phyloP scores from a whole-genome alignment of 805 yeast species.

The Ogataea minuta region DNA sequence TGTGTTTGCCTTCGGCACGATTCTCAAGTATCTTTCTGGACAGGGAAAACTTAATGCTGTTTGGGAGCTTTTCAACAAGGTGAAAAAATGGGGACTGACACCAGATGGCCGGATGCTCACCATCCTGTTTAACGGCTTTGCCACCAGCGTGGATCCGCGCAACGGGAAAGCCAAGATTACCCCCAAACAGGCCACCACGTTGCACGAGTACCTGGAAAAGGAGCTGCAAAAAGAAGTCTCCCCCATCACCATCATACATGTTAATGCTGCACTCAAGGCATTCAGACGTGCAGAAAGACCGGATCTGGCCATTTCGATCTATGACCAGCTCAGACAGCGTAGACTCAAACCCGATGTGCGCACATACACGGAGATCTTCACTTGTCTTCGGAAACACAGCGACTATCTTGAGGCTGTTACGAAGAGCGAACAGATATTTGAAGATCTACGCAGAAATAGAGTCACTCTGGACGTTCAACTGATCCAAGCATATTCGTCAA shows the following conservation, averaged over 20 bases:
- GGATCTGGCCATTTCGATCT: constrained; percentile 38
- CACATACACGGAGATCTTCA: constrained; percentile 35
- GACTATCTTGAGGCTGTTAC: constrained; percentile 20
- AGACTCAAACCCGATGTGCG: constrained; percentile 32
- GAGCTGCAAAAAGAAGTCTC: constrained; percentile 29
- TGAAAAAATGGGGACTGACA: constrained; percentile 62
- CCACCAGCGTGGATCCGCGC: constrained; percentile 28
- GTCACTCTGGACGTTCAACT: constrained; percentile 22
- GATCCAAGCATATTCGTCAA: constrained; percentile 25
- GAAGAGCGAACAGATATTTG: constrained; percentile 24
- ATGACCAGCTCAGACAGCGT: constrained; percentile 30
- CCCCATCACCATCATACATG: constrained; percentile 39
- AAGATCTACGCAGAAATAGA: constrained; percentile 20
- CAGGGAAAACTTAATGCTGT: constrained; percentile 47
- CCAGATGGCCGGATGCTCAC: constrained; percentile 49
- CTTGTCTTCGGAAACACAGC: constrained; percentile 16
- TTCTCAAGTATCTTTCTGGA: constrained; percentile 48
- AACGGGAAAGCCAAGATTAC: constrained; percentile 26
- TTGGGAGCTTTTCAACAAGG: constrained; percentile 46
- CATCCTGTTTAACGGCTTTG: constrained; percentile 45
- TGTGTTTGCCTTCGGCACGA: constrained; percentile 60
- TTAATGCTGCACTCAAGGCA: constrained; percentile 47
- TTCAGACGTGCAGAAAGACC: constrained; percentile 41
- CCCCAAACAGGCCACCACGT: constrained; percentile 32
- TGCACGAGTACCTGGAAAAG: constrained; percentile 34